Evolutionary conservation across 345 rosid species (phyloP).

Genomic region (Eucalyptus polybractea): DNA sequence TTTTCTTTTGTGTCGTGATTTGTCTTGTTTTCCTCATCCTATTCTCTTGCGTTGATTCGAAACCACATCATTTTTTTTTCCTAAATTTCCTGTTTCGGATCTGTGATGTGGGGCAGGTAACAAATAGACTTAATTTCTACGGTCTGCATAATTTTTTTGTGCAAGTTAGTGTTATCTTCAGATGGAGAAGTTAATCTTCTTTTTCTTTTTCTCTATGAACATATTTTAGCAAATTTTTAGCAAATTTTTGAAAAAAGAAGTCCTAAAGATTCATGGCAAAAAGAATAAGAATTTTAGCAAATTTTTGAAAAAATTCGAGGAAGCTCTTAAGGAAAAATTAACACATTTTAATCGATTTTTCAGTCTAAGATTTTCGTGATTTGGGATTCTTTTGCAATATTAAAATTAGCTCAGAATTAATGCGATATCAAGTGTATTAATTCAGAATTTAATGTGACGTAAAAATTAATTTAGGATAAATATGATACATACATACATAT

Average conservation of each 20-base stretch:
- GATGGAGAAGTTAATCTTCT: neutral
- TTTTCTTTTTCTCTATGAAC: neutral
- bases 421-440: fast-evolving
- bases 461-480: neutral
- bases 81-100: neutral
- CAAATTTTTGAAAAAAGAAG: no score
- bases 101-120: neutral
- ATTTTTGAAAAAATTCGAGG: neutral
- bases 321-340: neutral
- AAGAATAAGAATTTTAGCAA: neutral
- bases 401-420: fast-evolving
- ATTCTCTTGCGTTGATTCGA: neutral
- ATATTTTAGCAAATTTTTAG: no score
- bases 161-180: no score
- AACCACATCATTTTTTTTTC: neutral
- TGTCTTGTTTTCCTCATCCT: neutral
- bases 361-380: neutral
- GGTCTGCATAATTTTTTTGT: no score
- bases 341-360: fast-evolving
- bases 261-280: no score
- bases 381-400: fast-evolving
- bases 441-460: fast-evolving
- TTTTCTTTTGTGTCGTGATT: neutral
- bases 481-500: no score
- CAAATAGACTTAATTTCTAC: no score